Evolutionary conservation across 306 rosid genomes (phyloP).

Genomic region (Cucumis hystrix): DNA sequence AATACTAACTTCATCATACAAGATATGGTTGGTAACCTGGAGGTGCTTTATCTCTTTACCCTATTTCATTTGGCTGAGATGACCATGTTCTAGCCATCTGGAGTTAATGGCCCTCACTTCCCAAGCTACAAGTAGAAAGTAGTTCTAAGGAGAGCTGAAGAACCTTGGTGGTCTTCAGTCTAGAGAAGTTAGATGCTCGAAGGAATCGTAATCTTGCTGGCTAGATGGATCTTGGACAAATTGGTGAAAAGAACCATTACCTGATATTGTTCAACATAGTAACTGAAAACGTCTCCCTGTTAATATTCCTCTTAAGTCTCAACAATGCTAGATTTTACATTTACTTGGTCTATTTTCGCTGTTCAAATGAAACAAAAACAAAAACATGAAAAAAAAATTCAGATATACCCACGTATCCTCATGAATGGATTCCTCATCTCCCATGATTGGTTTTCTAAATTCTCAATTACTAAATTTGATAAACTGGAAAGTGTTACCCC

Average conservation of each 20-base stretch:
- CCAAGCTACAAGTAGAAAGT: neutral
- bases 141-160: neutral
- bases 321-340: neutral
- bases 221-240: neutral
- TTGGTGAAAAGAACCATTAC: neutral
- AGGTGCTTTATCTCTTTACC: neutral
- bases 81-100: neutral
- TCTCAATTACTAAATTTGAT: neutral
- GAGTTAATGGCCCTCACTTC: neutral
- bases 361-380: neutral
- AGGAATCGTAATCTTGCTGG: neutral
- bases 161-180: neutral
- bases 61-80: neutral
- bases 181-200: neutral
- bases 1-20: neutral
- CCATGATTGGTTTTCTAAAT: neutral
- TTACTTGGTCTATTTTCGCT: neutral
- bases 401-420: neutral
- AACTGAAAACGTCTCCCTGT: neutral
- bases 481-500: neutral
- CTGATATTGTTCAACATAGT: neutral
- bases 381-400: too few relatives aligned
- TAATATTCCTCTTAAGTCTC: neutral
- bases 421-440: neutral
- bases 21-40: neutral